Evolutionary conservation across 2,329 filamentous ascomycete genomes (phyloP), one percentile per base, ranked within the genome.

Genomic region (Calonectria honghensis): DNA sequence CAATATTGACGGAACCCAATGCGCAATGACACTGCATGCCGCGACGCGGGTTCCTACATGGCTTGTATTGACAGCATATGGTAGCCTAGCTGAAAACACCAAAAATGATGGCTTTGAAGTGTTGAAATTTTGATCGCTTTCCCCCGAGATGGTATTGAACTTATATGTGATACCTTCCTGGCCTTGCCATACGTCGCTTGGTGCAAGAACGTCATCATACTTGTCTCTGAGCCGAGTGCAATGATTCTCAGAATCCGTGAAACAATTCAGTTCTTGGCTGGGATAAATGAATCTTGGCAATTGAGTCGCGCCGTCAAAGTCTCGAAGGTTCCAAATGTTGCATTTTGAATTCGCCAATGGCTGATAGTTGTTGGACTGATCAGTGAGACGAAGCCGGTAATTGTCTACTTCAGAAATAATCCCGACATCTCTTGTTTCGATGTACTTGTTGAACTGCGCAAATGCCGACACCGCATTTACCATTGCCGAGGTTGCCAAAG

Each of bases 1-100:
- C 4, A 57, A 54, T 18, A 39, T 24, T 2, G 70, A 72, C 6
- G 70, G 64, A 16, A 72, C 51, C 70, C 70, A 72, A 39, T 72
- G 70, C 5, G 70, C 24, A 41, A 72, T 72, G 31, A 63, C 51
- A 32, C 70, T 72, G 27, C 70, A 72, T 14, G 51, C 41, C 3
- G 57, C 37, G 9, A 72, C 41, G 29, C 52, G 64, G 24, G 51
- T 20, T 31, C 70, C 70, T 3, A 48, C 9, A 16, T n/a, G 7
- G 7, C 14, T 31, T 18, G 32, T 32, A 16, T 61, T 51, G 4
- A 35, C 20, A 3, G n/a, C 6, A 20, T 72, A 72, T n/a, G 70
- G 70, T 24, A 68, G 27, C 7, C 24, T 16, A 4, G 70, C 70
- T 2, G 13, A 50, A 29, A 72, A 72, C 7, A 39, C 13, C 24